Evolutionary conservation across 169 alveolate genomes (phyloP).

Genomic region (Amoebophrya sp.): DNA sequence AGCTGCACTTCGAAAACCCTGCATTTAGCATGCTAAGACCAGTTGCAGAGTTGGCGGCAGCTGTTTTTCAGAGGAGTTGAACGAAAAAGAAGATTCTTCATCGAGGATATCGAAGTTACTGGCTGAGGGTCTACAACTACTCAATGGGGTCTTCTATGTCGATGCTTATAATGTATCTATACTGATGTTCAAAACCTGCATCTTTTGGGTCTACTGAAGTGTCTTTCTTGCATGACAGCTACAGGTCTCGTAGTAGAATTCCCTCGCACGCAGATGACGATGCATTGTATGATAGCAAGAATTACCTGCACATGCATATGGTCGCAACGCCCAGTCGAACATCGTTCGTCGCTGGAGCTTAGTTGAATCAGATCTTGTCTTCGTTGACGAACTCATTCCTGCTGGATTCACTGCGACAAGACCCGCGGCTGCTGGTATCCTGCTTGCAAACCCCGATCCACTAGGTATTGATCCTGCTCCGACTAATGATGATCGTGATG

Average conservation of each 20-base stretch:
- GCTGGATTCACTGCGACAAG: too few relatives aligned
- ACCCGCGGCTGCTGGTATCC: too few relatives aligned
- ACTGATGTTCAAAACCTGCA: too few relatives aligned
- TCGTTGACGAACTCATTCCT: too few relatives aligned
- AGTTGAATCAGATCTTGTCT: neutral
- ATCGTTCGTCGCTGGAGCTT: neutral
- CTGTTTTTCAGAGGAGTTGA: too few relatives aligned
- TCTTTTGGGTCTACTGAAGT: too few relatives aligned
- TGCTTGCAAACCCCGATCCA: too few relatives aligned
- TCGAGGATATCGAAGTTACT: neutral
- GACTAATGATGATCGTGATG: too few relatives aligned
- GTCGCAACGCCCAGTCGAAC: slow-evolving; percentile 19
- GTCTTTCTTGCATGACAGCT: too few relatives aligned
- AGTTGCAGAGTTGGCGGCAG: neutral
- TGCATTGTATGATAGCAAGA: neutral
- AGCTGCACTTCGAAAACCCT: slow-evolving; percentile 1
- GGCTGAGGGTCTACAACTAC: too few relatives aligned
- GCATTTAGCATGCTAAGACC: neutral
- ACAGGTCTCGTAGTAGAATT: neutral
- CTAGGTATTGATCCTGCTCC: too few relatives aligned
- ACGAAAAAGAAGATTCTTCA: neutral
- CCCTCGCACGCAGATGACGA: neutral
- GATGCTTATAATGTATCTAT: neutral
- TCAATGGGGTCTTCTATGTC: neutral
- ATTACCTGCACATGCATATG: slow-evolving; percentile 1